Base-by-base conservation (phyloP, 768 basidiomycete species). In the Boletus subcaerulescens region DNA sequence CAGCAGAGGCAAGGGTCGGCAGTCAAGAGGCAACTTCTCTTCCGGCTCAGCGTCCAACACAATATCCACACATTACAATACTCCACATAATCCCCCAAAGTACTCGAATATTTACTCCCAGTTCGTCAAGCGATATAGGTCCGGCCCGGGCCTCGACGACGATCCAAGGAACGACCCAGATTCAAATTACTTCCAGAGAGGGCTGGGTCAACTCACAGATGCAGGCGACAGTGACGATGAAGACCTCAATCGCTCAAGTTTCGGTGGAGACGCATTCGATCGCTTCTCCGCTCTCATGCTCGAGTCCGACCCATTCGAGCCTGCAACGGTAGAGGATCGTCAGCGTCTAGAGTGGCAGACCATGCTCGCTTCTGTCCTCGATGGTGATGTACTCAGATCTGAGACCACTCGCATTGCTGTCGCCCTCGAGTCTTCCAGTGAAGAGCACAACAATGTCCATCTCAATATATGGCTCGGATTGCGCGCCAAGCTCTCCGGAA, bases 321-420 rank as follows among this genome's bases (percentile, higher is more conserved):
- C 88, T 24, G 81, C 83, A 40, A 86, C 89, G 2, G 76, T 79
- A 50, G 84, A 89, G 63, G 89, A 93, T 65, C 79, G 82, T 57
- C 90, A 93, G 63, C 79, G 95, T 26, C 71, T 95, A 45, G 94
- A 97, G 71, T 98, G 97, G 97, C 93, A 95, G 71, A 88, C 88
- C 17, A 89, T 98, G 85, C 83, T 98, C 32, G 84, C 91, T 13
- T 96, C 94, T 31, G 96, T 98, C 24, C 79, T 99, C 44, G 84
- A 84, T 31, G 95, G 97, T 11, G 95, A 98, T 64, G 93, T 99
- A 12, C 82, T 99, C 59, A 92, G 89, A 68, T 89, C 92, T 1
- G 97, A 98, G 74, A 97, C 93, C 73, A 90, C 89, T 24, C 84
- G 97, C 53, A 94, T 98, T 56, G 89, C 89, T 29, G 85, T 85